These are phyloP conservation scores for Penicillium sp. DNA, from an alignment of 2,329 filamentous ascomycete genomes.

Conservation along the genomic window DNA sequence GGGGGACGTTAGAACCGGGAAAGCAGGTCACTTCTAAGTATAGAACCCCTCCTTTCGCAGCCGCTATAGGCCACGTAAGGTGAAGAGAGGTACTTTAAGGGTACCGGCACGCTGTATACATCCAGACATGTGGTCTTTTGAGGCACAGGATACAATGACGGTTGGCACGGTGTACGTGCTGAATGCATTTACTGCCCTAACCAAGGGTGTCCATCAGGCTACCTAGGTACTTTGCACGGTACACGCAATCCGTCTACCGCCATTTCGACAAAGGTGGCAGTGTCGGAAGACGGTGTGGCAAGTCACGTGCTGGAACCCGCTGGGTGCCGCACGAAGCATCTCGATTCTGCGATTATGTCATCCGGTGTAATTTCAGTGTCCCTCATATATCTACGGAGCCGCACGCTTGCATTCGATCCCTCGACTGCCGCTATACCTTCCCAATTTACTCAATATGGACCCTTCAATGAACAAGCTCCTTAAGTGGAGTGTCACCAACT, in stretches of 20 bases:
- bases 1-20: not conserved
- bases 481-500: constrained; percentile 73
- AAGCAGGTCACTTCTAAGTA: constrained; percentile 18
- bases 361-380: not conserved
- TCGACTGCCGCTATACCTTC: not conserved
- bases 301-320: constrained; percentile 23
- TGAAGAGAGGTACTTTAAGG: not conserved
- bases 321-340: constrained; percentile 28
- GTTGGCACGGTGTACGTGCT: not conserved
- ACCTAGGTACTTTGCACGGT: not conserved
- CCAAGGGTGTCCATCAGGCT: not conserved
- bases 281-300: constrained; percentile 12
- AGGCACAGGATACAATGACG: no score
- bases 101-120: not conserved
- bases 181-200: not conserved
- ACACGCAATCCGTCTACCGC: not conserved
- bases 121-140: not conserved
- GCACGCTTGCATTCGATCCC: not conserved
- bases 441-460: constrained; percentile 46
- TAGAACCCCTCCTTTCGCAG: constrained; percentile 11
- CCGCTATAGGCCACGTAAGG: not conserved
- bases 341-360: constrained; percentile 18
- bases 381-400: not conserved
- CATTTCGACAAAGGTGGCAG: not conserved
- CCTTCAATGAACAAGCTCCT: constrained; percentile 72